Evolutionary conservation across 192 early-diverging fungal genomes (phyloP), one percentile per base, ranked within the genome.

Genomic region (Entomortierella beljakovae): DNA sequence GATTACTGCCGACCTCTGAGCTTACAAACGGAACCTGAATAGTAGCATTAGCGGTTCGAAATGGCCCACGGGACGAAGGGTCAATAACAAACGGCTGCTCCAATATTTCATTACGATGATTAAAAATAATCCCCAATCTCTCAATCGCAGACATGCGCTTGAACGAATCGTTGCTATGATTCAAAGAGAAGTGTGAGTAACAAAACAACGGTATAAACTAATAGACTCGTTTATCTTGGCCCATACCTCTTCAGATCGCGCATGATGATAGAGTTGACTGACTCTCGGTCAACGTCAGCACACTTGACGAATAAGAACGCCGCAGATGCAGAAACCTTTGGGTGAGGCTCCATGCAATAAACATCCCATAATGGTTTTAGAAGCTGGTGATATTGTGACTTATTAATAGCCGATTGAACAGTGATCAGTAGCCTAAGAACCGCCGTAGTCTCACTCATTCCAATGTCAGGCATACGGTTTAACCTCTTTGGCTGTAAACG

Each of bases 281-380:
- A 54, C 23, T 83, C 74, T 28, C 85, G 86, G 13, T 77, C 69
- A 33, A 86, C 79, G 35, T 89, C 88, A 33, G 85, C 86, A 57
- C 88, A 87, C 54, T 88, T 85, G 46, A 87, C 81, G 54, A 89
- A 84, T 23, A 89, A 51, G 63, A 89, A 89, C 20, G 83, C 82
- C 2, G 85, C 84, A 1, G 83, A 69, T 38, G 79, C 52, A 35
- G 85, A 81, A 3, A 80, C 62, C 28, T 83, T 70, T 0, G 82
- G 76, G 16, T 73, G 70, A n/a, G 67, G 58, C 33, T 89, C 86
- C 29, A 86, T 76, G n/a, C 83, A 71, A 67, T 82, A 87, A 0
- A 71, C 54, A 9, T 85, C 68, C 88, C 88, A 89, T 1, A 89
- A 56, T 0, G 82, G 82, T 16, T 52, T 61, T 6, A 71, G 64